A percentile compares a stretch with the other conserved stretches of the same genome.
These are phyloP conservation scores for Phytophthora sp. DNA, from an alignment of 352 stramenopile species.

Conservation along the genomic window DNA sequence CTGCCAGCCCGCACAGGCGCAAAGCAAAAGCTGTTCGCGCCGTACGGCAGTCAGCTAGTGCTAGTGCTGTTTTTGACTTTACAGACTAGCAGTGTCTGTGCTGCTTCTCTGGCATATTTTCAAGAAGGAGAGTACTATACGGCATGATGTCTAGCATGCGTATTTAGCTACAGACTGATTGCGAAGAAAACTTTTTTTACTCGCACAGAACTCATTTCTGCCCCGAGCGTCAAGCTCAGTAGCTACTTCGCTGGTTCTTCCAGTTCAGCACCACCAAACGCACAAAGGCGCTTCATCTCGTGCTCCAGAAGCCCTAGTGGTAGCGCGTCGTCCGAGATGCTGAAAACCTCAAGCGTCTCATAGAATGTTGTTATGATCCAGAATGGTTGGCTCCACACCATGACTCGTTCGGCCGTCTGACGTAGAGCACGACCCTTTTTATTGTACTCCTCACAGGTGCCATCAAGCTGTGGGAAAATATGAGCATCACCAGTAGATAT, in stretches of 20 bases:
- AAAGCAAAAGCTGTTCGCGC: constrained; percentile 22
- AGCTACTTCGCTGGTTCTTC: neutral
- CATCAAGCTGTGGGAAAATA: constrained; percentile 44
- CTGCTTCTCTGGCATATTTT: no score
- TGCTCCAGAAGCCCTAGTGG: constrained; percentile 44
- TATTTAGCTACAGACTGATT: no score
- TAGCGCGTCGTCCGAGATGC: constrained; percentile 39
- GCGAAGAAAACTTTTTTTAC: constrained; percentile 2
- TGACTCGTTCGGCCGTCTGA: constrained; percentile 44
- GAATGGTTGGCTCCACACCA: constrained; percentile 25
- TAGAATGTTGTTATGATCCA: constrained; percentile 60
- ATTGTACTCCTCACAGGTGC: neutral
- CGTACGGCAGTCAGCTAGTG: neutral
- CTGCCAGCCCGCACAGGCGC: constrained; percentile 15
- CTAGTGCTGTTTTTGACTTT: constrained; percentile 38
- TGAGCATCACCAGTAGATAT: constrained; percentile 49
- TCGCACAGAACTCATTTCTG: neutral
- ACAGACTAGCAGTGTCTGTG: constrained; percentile 19
- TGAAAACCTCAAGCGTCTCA: constrained; percentile 49
- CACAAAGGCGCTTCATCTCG: constrained; percentile 46
- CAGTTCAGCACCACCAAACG: constrained; percentile 38
- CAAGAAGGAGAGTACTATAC: no score
- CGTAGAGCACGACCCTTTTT: constrained; percentile 32
- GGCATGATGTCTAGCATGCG: no score
- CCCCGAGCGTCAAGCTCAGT: no score